Evolutionary conservation across 2,329 filamentous ascomycete genomes (phyloP), one percentile per base, ranked within the genome.

Genomic region (Chlorencoelia australis): DNA sequence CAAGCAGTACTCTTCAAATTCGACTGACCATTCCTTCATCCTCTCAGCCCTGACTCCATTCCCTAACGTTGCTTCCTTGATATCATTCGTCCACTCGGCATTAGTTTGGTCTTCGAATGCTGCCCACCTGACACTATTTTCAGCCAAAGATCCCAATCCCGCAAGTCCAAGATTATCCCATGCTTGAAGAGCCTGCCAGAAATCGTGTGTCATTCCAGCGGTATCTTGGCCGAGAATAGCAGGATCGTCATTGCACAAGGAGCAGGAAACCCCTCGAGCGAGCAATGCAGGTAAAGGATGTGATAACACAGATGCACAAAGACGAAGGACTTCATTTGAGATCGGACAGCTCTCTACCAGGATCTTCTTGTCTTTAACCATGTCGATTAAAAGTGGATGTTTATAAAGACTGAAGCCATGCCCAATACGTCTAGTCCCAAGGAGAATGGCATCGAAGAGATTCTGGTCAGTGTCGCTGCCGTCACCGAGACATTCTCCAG

Each of bases 71-170:
- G 85, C 88, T 44, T 82, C 75, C 40, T 74, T 79, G 45, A 95
- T 70, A 37, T 77, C 82, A 37, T 73, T 68, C 15, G 69, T 59
- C 86, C 88, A 95, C 30, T 79, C 74, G 6, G 75, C 71, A 8
- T 71, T 59, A 14, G 62, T 70, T 56, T 86, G 76, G 49, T 95
- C 87, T 55, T 94, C 86, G 50, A 88, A 93, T 15, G 80, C 82
- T 7, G 86, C 81, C 85, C 86, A 96, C 26, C 84, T 72, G 29
- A 96, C 77, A 47, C 85, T 93, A 55, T 94, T 96, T 67, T 96
- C 87, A 0, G 87, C 89, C 49, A 98, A 68, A 39, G 79, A 82
- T 0, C 82, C 89, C 35, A 96, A 62, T 0, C 88, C 89, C 8
- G 84, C 86, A 2, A 96, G 68, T 0, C 88, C 91, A 10, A 95